Conservation (phyloP, 257 asterid genomes). For the Solanum megistacrolobum region DNA sequence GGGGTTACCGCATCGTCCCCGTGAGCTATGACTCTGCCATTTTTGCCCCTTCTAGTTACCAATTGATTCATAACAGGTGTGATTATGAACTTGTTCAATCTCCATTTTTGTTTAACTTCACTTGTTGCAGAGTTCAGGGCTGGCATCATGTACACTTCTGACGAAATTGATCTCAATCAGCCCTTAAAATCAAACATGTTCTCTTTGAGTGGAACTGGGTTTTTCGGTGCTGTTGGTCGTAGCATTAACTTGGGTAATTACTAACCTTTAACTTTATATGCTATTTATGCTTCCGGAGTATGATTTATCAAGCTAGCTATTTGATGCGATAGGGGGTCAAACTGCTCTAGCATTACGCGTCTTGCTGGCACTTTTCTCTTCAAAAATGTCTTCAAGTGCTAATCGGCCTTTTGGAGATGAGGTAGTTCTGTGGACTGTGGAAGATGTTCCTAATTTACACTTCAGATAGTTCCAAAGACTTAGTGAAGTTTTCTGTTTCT, state of each 20-base stretch:
- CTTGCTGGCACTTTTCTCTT: constrained; percentile 74
- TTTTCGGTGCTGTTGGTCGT: constrained; percentile 80
- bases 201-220: constrained; percentile 69
- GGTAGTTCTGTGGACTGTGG: constrained; percentile 19
- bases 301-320: not conserved
- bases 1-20: not conserved
- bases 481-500: not conserved
- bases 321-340: constrained; percentile 55
- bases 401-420: constrained; percentile 87
- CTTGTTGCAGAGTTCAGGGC: constrained; percentile 81
- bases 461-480: not conserved
- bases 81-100: not conserved
- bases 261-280: not conserved
- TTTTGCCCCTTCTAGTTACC: not conserved
- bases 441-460: not conserved
- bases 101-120: constrained; percentile 44
- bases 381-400: constrained; percentile 61
- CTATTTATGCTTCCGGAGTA: not conserved
- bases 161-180: constrained; percentile 36
- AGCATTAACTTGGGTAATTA: constrained; percentile 75
- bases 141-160: constrained; percentile 78
- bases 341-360: constrained; percentile 73
- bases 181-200: constrained; percentile 61
- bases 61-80: not conserved
- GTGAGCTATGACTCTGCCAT: not conserved